Evolutionary conservation across 441 rosid genomes (phyloP), one percentile per base, ranked within the genome.

Genomic region (Pelargonium hybrid): DNA sequence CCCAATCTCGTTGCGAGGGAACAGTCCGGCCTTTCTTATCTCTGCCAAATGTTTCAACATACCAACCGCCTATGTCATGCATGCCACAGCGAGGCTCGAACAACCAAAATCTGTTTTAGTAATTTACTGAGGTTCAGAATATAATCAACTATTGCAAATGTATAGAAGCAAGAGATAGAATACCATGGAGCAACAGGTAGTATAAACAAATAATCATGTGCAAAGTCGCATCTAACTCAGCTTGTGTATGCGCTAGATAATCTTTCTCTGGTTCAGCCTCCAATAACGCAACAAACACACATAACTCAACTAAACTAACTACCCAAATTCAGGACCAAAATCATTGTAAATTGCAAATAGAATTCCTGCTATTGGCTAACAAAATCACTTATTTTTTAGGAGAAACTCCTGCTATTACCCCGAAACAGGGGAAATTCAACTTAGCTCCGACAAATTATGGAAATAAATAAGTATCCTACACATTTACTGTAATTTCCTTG

Each of bases 1-100:
- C 92, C 96, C 97, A 90, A 78, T 73, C 81, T 74, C 96, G 87
- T 76, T 76, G 93, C 43, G 90, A 84, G 14, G 74, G 85, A 68
- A 86, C 88, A 1, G 92, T 88, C 59, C 73, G 74, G 18, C 85
- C 87, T 78, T 86, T 90, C 81, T 86, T 82, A 77, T 91, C 93
- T 84, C 85, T 84, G 43, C 92, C 96, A 73, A 78, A 91, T 74
- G 98, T 91, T 84, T 93, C 98, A 74, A 93, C 68, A 79, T 93
- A 93, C 97, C 98, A 93, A 76, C 98, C 97, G 62, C 98, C 97
- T 52, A 87, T 83, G 68, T 91, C 92, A 81, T 93, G 98, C 84
- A 82, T 73, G 69, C 81, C 84, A 81, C 95, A 91, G 64, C 98
- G 95, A 64, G 97, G 93, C 84, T 91, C 93, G 71, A 93, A 93